Evolutionary conservation across 2,329 filamentous ascomycete genomes (phyloP).

Genomic region (Chaetomiaceae sp.): DNA sequence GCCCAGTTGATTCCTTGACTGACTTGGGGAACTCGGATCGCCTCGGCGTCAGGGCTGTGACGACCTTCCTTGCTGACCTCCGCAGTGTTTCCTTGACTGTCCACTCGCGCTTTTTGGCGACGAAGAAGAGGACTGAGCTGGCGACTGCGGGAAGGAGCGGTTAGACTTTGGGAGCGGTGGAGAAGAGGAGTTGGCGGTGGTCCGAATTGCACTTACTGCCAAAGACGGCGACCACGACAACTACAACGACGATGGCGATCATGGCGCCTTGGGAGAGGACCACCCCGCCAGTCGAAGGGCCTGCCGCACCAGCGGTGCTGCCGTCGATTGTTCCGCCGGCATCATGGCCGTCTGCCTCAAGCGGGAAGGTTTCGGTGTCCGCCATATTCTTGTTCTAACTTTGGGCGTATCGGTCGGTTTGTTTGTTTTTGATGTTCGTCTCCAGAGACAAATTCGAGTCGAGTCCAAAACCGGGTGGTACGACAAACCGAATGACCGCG

Average conservation of each 20-base stretch:
- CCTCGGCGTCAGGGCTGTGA: slow-evolving; percentile 58
- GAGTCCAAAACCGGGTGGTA: not conserved
- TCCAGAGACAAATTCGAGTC: not conserved
- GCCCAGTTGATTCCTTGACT: slow-evolving; percentile 43
- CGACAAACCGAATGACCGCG: slow-evolving; percentile 7
- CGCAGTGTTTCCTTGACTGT: slow-evolving; percentile 68
- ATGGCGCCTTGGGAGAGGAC: slow-evolving; percentile 64
- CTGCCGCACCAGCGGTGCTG: slow-evolving; percentile 61
- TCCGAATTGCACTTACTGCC: slow-evolving; percentile 55
- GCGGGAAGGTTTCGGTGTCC: slow-evolving; percentile 39
- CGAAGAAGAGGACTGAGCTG: slow-evolving; percentile 65
- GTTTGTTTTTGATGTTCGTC: not conserved
- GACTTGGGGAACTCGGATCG: slow-evolving; percentile 57
- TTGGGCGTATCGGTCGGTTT: not conserved
- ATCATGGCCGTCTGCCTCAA: slow-evolving; percentile 40
- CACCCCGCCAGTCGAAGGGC: slow-evolving; percentile 55
- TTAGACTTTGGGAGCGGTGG: not conserved
- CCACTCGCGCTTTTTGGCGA: slow-evolving; percentile 84
- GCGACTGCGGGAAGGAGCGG: slow-evolving; percentile 43
- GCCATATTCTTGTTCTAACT: slow-evolving; percentile 35
- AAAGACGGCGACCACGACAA: slow-evolving; percentile 61
- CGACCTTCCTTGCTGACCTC: slow-evolving; percentile 61
- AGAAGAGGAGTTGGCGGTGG: slow-evolving; percentile 37
- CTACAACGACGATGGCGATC: slow-evolving; percentile 70
- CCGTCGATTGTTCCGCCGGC: slow-evolving; percentile 38